Conservation (phyloP, 331 rosid species). For the Acacia concinna region DNA sequence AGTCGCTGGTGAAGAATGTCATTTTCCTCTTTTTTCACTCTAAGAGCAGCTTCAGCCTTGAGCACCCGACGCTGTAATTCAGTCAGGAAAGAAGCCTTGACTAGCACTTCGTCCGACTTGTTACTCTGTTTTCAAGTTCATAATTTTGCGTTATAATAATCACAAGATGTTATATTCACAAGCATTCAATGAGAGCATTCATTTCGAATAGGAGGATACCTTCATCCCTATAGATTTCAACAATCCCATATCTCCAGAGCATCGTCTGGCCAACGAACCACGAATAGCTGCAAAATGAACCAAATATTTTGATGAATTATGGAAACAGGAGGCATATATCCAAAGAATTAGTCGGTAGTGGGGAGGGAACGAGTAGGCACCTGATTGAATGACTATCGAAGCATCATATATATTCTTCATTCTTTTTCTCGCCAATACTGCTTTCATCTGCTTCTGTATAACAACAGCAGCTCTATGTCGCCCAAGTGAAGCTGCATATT, state of each 20-base stretch:
- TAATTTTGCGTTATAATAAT: conserved; percentile 21
- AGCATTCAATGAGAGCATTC: conserved; percentile 17
- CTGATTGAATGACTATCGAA: conserved; percentile 73
- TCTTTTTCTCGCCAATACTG: conserved; percentile 48
- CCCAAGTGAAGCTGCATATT: conserved; percentile 54
- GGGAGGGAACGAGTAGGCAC: conserved; percentile 33
- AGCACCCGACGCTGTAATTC: conserved; percentile 95
- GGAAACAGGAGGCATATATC: not conserved
- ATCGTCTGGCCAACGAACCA: conserved; percentile 90
- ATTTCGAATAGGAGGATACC: conserved; percentile 46
- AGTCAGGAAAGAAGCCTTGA: conserved; percentile 85
- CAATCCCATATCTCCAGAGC: conserved; percentile 79
- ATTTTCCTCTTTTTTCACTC: conserved; percentile 96
- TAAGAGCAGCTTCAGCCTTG: conserved; percentile 86
- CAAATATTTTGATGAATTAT: conserved; percentile 19
- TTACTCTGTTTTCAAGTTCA: conserved; percentile 54
- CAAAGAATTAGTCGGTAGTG: not conserved
- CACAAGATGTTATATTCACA: not conserved
- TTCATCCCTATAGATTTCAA: conserved; percentile 52
- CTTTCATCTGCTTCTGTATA: conserved; percentile 73
- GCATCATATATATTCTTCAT: conserved; percentile 53
- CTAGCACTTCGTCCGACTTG: conserved; percentile 83
- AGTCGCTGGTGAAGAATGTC: conserved; percentile 96
- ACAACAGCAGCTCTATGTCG: conserved; percentile 75
- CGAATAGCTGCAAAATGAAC: conserved; percentile 67